Conservation (phyloP, 2,329 filamentous ascomycete species). For the Verticillium albo-atrum region DNA sequence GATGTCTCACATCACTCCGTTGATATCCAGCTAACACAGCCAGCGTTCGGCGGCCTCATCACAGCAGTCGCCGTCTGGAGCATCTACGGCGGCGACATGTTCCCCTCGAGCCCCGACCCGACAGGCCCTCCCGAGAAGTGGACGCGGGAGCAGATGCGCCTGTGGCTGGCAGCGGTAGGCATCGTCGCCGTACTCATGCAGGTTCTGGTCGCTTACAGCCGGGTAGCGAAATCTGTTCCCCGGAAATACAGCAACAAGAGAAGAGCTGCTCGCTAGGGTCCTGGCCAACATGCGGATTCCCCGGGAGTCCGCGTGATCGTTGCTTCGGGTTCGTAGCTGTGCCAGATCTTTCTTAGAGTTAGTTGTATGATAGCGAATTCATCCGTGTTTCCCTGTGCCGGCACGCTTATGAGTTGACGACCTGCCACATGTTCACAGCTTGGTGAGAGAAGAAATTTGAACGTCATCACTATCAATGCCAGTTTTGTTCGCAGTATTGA, state of each 20-base stretch:
- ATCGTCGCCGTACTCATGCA: neutral
- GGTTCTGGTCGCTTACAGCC: conserved; percentile 8
- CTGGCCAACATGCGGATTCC: conserved; percentile 41
- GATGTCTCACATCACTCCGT: neutral
- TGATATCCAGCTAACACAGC: conserved; percentile 16
- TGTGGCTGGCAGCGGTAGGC: conserved; percentile 78
- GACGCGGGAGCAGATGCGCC: conserved; percentile 73
- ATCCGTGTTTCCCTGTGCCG: neutral
- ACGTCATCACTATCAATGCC: too few relatives aligned
- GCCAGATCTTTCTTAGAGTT: too few relatives aligned
- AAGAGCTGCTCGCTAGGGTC: conserved; percentile 43
- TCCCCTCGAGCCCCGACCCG: conserved; percentile 72
- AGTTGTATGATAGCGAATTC: neutral
- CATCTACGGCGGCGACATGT: conserved; percentile 83
- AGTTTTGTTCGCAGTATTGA: too few relatives aligned
- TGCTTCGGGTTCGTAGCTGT: too few relatives aligned
- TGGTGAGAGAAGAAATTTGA: too few relatives aligned
- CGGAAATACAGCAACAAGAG: conserved; percentile 34
- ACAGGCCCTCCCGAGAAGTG: conserved; percentile 67
- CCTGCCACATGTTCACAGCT: neutral
- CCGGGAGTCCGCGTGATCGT: conserved; percentile 11
- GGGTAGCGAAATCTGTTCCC: conserved; percentile 42
- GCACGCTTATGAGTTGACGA: neutral
- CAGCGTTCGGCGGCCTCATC: conserved; percentile 77
- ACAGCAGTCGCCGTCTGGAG: conserved; percentile 77